Base-by-base conservation (phyloP, 352 stramenopile species). In the Halophytophthora batemanensis region DNA sequence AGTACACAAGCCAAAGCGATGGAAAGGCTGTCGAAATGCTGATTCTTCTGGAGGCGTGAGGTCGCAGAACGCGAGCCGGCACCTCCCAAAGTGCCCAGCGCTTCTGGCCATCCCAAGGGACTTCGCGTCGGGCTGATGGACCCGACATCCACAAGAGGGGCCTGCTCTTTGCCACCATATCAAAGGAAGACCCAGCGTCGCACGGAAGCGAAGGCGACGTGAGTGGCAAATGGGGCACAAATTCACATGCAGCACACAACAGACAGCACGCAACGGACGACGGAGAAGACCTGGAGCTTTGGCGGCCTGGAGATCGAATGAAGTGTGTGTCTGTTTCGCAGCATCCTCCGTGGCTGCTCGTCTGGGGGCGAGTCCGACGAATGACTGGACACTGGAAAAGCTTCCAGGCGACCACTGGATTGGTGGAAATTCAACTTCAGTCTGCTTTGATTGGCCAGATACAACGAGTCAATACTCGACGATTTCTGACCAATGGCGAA, bases 71-170 rank as follows among this genome's bases (percentile, higher is more conserved):
- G 69, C 73, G 62, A 67, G 43, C 58, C 56, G 47, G 58, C 58
- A 52, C 64, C 62, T 75, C 62, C 67, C 61, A 78, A 84, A 87
- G 73, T 87, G 77, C 77, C 77, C 77, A 87, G 77, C 77, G 68
- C 61, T 86, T 82, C 77, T 85, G 62, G 72, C 59, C 72, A 33
- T 70, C 59, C 60, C 69, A 67, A 71, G 74, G 63, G 71, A 81
- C 74, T 83, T 87, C 61, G 44, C 77, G 72, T 82, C 71, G 42
- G 77, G 77, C 77, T 87, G 77, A 87, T 87, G 50, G 77, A 87
- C 77, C 77, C 74, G 78, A 82, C 77, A 87, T 86, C 66, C 77
- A 44, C 66, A 55, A 70, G 66, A 62, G 74, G 67, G 73, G 68
- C 72, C 71, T 87, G 47, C 45, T 87, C 59, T 87, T 28, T 77